A percentile compares a stretch with the other conserved stretches of the same genome.
Evolutionary conservation across 1,139 yeast genomes (phyloP).

Genomic region (Yamadazyma kanchanaburiensis): DNA sequence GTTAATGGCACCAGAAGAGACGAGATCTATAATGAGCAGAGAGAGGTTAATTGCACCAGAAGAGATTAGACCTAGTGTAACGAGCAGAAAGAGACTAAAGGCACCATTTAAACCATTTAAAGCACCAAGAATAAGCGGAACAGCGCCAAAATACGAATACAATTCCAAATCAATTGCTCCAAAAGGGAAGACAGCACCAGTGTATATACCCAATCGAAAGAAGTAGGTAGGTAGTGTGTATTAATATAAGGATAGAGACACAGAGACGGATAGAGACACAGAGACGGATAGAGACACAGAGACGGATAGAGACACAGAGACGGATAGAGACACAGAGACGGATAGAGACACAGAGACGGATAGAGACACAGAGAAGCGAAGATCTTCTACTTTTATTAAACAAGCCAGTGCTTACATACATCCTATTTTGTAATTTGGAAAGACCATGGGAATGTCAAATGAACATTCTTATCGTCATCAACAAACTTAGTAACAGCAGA

Average conservation of each 20-base stretch:
- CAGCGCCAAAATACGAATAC: constrained; percentile 1
- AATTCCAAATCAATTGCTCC: constrained; percentile 3
- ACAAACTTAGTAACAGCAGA: constrained; percentile 78
- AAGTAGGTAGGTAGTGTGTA: background rate
- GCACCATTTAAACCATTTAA: no score
- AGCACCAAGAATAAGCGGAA: no score
- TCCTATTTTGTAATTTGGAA: constrained; percentile 65
- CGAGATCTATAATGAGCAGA: no score
- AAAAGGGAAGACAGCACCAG: constrained; percentile 21
- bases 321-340: background rate
- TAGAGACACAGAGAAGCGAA: no score
- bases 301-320: background rate
- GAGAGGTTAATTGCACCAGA: no score
- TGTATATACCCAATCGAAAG: constrained; percentile 22
- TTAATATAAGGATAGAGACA: background rate
- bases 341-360: background rate
- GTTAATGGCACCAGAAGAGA: no score
- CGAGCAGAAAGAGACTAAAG: no score
- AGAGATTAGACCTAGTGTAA: no score
- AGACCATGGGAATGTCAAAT: constrained; percentile 80
- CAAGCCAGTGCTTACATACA: no score
- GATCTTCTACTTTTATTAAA: no score
- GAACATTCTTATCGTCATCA: constrained; percentile 81
- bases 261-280: background rate
- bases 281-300: no score